Conservation (phyloP, 306 rosid species). For the Begonia peltatifolia region DNA sequence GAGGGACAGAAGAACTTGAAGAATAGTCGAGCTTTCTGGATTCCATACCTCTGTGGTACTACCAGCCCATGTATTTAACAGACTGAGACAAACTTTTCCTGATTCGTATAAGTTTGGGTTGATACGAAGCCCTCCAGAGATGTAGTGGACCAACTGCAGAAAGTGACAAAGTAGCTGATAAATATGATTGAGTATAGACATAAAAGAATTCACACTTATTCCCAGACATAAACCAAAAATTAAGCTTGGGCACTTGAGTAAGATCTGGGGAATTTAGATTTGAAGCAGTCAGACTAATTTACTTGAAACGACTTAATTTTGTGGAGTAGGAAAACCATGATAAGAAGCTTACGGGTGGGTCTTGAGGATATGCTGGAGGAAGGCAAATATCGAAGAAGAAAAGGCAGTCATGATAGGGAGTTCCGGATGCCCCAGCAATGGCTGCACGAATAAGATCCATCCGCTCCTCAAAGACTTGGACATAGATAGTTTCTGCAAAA, state of each 20-base stretch:
- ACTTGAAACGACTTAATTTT: no score
- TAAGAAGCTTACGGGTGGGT: constrained; percentile 72
- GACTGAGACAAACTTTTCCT: constrained; percentile 91
- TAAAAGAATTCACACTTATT: no score
- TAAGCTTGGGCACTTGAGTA: no score
- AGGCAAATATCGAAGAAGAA: constrained; percentile 85
- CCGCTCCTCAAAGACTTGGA: constrained; percentile 75
- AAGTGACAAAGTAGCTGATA: constrained; percentile 6
- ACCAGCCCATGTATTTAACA: constrained; percentile 83
- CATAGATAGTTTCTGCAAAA: constrained; percentile 64
- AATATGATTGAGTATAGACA: no score
- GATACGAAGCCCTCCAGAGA: constrained; percentile 71
- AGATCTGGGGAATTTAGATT: no score
- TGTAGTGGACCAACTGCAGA: constrained; percentile 76
- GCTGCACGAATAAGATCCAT: constrained; percentile 85
- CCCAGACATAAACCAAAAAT: no score
- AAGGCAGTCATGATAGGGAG: constrained; percentile 89
- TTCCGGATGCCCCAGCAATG: constrained; percentile 87
- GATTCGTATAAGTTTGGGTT: constrained; percentile 92
- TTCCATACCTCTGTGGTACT: constrained; percentile 72
- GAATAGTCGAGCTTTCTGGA: constrained; percentile 62
- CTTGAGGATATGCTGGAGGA: constrained; percentile 71
- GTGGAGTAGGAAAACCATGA: no score
- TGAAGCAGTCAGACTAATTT: no score
- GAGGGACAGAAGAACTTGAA: constrained; percentile 92